Percentiles rank a stretch among this genome's conserved stretches.
These are phyloP conservation scores for Angomonas deanei DNA, from an alignment of 208 protist species.

Conservation along the genomic window DNA sequence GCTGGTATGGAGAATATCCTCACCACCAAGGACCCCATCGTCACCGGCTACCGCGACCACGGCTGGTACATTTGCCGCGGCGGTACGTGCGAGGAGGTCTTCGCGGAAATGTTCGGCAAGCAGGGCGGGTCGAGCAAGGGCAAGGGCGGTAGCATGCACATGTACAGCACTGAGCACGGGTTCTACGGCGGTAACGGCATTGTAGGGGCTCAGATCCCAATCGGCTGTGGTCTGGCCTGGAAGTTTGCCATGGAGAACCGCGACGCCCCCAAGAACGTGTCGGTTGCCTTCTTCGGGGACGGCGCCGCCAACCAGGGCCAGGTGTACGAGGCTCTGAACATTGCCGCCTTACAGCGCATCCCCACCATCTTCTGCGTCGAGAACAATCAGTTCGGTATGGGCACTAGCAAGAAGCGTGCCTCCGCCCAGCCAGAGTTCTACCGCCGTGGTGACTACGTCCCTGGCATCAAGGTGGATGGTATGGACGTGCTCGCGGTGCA, in stretches of 20 bases:
- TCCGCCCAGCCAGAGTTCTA: conserved; percentile 94
- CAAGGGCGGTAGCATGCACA: conserved; percentile 98
- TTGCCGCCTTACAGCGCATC: conserved; percentile 96
- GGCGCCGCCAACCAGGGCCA: conserved; percentile 98
- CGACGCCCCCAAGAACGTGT: conserved; percentile 81
- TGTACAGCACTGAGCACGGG: conserved; percentile 89
- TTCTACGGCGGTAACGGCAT: conserved; percentile 99
- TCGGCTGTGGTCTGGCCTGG: conserved; percentile 95
- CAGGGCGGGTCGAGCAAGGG: conserved; percentile 87
- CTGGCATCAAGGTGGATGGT: conserved; percentile 95
- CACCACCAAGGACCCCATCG: conserved; percentile 87
- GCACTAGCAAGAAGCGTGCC: conserved; percentile 90
- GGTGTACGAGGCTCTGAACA: conserved; percentile 98
- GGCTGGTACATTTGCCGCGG: conserved; percentile 90
- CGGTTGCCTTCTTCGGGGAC: conserved; percentile 95
- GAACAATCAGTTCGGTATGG: conserved; percentile 99
- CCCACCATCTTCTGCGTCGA: conserved; percentile 96
- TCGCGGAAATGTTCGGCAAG: conserved; percentile 91
- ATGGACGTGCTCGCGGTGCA: conserved; percentile 97
- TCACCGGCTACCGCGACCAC: conserved; percentile 97
- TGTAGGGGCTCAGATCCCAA: conserved; percentile 94
- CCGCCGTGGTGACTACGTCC: conserved; percentile 95
- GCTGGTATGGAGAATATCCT: conserved; percentile 92
- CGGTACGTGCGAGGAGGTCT: conserved; percentile 79
- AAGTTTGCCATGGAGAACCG: conserved; percentile 77